Percentiles rank a stretch among this genome's conserved stretches.
These are phyloP conservation scores for Haplosporangium gracile DNA, from an alignment of 192 early-diverging fungal species.

Conservation along the genomic window DNA sequence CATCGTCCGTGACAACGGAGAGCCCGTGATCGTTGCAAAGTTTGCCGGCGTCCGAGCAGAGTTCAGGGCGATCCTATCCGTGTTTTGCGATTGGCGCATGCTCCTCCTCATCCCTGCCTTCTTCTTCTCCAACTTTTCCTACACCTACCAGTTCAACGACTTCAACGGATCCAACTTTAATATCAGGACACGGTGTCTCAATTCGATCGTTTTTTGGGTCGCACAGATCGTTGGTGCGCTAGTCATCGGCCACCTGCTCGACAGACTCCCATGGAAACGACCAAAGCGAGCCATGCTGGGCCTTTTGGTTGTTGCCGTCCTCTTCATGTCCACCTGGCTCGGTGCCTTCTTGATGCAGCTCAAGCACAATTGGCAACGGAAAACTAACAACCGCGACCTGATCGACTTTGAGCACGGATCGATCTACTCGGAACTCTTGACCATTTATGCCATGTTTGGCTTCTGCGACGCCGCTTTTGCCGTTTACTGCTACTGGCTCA, in stretches of 20 bases:
- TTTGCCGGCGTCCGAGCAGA: constrained; percentile 75
- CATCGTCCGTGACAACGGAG: constrained; percentile 78
- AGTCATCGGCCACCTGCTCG: constrained; percentile 73
- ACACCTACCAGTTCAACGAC: constrained; percentile 74
- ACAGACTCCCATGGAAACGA: constrained; percentile 67
- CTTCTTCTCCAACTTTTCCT: constrained; percentile 85
- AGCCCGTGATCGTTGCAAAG: constrained; percentile 75
- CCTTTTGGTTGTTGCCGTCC: constrained; percentile 60
- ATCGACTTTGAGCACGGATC: constrained; percentile 41
- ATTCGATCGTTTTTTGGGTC: constrained; percentile 82
- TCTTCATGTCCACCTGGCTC: constrained; percentile 73
- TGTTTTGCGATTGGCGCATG: constrained; percentile 78
- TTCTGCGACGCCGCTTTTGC: constrained; percentile 56
- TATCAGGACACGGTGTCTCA: constrained; percentile 76
- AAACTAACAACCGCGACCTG: constrained; percentile 2
- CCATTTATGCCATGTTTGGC: constrained; percentile 53
- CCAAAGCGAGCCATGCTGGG: constrained; percentile 74
- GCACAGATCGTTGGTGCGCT: constrained; percentile 82
- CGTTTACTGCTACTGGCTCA: constrained; percentile 84
- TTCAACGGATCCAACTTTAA: constrained; percentile 78
- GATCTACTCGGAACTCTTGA: constrained; percentile 28
- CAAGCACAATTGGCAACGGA: constrained; percentile 60
- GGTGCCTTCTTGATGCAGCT: constrained; percentile 70
- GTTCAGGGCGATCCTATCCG: constrained; percentile 63
- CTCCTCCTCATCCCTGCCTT: constrained; percentile 77